Base-by-base conservation (phyloP, 352 stramenopile genomes). In the Phytophthora foliorum region DNA sequence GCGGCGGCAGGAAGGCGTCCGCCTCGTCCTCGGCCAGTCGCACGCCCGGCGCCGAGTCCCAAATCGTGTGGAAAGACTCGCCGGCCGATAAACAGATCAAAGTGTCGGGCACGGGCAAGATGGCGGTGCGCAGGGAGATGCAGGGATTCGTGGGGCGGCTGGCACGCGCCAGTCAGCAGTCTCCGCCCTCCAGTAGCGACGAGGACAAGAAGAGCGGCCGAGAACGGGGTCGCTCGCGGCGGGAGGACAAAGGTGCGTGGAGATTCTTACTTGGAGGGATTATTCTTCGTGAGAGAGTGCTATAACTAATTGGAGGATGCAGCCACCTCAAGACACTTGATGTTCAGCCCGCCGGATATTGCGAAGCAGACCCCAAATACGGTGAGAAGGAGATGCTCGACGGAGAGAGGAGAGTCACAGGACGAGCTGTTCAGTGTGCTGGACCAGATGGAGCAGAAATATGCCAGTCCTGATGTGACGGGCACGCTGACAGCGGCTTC, bases 51-150 rank as follows among this genome's bases (percentile, higher is more conserved):
- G 70, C 45, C 21, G 74, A 86, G 53, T 74, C 69, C 31, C 80
- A 75, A 48, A 86, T 95, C 62, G 82, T 95, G 49, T 95, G 88
- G 88, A 89, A 87, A 44, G 88, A 95, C 59, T 94, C 86, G 22
- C 88, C 88, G 2, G 82, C 70, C 4, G 84, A 90, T 22, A 95
- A 95, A 71, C 82, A 94, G 50, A 91, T 95, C 57, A 77, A 86
- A 52, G 77, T 89, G 6, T 93, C 83, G 10, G 88, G 88, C 5
- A 91, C 82, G 1, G 79, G 79, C 10, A 92, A 91, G 61, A 69
- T 91, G 52, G 81, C 80, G 3, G 72, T 92, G 57, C 78, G 87
- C 19, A 74, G 77, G 22, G 83, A 92, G 74, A 81, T 93, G 69
- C 82, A 91, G 65, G 82, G 82, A 34, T 92, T 91, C 68, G 79